Percentiles rank a stretch among this genome's conserved stretches.
phyloP scores from a whole-genome alignment of 805 yeast species.

The Saccharomycopsis lassenensis region DNA sequence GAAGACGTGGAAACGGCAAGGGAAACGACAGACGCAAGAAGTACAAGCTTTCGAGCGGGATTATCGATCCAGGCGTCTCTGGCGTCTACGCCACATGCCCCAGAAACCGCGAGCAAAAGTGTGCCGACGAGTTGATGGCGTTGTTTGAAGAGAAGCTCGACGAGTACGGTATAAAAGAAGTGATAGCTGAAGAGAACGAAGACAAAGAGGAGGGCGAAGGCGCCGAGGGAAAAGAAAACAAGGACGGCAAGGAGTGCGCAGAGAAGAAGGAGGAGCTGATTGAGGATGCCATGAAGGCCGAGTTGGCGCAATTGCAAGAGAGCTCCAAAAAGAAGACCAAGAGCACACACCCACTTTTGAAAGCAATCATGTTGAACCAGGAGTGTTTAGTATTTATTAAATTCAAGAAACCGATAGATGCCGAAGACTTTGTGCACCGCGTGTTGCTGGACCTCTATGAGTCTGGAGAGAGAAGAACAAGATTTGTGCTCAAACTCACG shows the following conservation, averaged over 20 bases:
- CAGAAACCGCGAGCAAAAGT: conserved; percentile 66
- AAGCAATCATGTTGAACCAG: conserved; percentile 56
- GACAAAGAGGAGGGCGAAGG: conserved; percentile 18
- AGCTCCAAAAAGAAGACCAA: conserved; percentile 33
- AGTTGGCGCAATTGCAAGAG: conserved; percentile 46
- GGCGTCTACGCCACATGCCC: conserved; percentile 89
- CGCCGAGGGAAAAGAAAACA: conserved; percentile 19
- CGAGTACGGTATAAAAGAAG: conserved; percentile 31
- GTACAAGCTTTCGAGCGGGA: conserved; percentile 36
- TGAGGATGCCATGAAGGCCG: conserved; percentile 68
- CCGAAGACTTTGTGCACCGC: conserved; percentile 55
- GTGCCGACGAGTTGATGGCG: conserved; percentile 59
- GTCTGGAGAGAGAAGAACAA: conserved; percentile 45
- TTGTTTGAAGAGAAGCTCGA: conserved; percentile 45
- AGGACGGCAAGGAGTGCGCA: conserved; percentile 19
- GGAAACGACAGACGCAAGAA: conserved; percentile 19
- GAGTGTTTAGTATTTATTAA: conserved; percentile 83
- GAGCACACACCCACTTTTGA: conserved; percentile 35
- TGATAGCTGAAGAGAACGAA: conserved; percentile 19
- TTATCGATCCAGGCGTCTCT: conserved; percentile 72
- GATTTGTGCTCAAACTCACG: conserved; percentile 67
- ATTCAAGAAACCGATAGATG: conserved; percentile 66
- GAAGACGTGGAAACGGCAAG: not conserved
- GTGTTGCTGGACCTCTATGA: conserved; percentile 52
- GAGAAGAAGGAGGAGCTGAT: conserved; percentile 40